Percentiles rank a stretch among this genome's conserved stretches.
Conservation (phyloP, 495 filamentous ascomycete genomes). For the Trichoderma asperelloides region DNA sequence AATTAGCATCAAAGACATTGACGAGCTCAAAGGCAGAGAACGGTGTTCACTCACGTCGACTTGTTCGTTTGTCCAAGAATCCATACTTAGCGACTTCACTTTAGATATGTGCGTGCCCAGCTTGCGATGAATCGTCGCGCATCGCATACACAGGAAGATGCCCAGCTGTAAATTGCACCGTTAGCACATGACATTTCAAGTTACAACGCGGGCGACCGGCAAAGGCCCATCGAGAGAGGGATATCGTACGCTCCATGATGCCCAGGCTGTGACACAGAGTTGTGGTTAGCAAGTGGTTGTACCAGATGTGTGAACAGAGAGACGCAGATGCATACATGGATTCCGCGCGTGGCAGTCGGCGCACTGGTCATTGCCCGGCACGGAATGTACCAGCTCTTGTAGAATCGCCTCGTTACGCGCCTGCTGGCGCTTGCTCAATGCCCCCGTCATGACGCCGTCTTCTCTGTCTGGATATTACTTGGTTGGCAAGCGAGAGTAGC, state of each 20-base stretch:
- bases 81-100: constrained; percentile 97
- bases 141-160: constrained; percentile 95
- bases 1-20: background rate
- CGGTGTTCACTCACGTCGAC: constrained; percentile 61
- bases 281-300: background rate
- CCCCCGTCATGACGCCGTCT: constrained; percentile 31
- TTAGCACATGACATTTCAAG: constrained; percentile 9
- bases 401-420: constrained; percentile 88
- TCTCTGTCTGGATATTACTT: background rate
- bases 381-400: constrained; percentile 78
- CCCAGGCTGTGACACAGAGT: constrained; percentile 61
- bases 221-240: background rate
- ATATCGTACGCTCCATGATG: constrained; percentile 89
- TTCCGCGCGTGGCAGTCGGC: constrained; percentile 88
- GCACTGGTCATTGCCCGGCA: constrained; percentile 89
- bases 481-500: background rate
- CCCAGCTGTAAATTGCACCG: constrained; percentile 35
- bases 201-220: background rate
- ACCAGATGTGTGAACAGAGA: constrained; percentile 9
- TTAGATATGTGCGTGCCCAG: constrained; percentile 96
- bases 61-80: constrained; percentile 89
- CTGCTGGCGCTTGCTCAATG: constrained; percentile 84
- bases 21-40: background rate
- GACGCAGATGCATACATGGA: constrained; percentile 61
- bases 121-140: constrained; percentile 91